Conservation (phyloP, 1,284 basidiomycete genomes). For the Farysia itapuensis region DNA sequence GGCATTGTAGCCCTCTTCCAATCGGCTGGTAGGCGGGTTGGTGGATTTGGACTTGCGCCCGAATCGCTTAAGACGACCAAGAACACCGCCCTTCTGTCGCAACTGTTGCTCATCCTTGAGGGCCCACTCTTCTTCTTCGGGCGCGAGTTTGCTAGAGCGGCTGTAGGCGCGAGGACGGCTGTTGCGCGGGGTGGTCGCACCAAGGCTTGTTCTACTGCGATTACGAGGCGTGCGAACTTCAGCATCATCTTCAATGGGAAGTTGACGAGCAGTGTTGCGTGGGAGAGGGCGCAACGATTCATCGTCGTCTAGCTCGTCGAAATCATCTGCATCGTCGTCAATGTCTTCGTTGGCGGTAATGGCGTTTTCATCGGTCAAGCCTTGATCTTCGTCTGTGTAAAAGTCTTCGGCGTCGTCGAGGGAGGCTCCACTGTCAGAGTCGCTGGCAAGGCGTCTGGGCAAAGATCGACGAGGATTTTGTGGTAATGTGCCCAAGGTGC, state of each 20-base stretch:
- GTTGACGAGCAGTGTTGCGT: slow-evolving; percentile 2
- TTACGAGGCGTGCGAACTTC: slow-evolving; percentile 17
- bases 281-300: background rate
- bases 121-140: slow-evolving; percentile 33
- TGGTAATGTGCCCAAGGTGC: slow-evolving; percentile 4
- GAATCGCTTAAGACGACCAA: slow-evolving; percentile 29
- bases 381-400: slow-evolving; percentile 32
- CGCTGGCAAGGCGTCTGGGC: slow-evolving; percentile 19
- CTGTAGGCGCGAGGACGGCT: slow-evolving; percentile 20
- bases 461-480: slow-evolving; percentile 2
- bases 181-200: slow-evolving; percentile 9
- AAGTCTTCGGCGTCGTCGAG: slow-evolving; percentile 30
- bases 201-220: slow-evolving; percentile 21
- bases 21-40: background rate
- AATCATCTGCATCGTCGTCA: slow-evolving; percentile 17
- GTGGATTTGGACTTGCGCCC: slow-evolving; percentile 14
- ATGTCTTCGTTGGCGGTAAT: slow-evolving; percentile 27
- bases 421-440: slow-evolving; percentile 2
- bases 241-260: slow-evolving; percentile 11
- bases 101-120: slow-evolving; percentile 20
- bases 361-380: slow-evolving; percentile 34
- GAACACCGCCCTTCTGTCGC: slow-evolving; percentile 34
- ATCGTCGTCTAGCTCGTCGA: slow-evolving; percentile 9
- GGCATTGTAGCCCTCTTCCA: slow-evolving; percentile 18
- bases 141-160: slow-evolving; percentile 32